Evolutionary conservation across 2,329 filamentous ascomycete genomes (phyloP), one percentile per base, ranked within the genome.

Genomic region (Lachnellula arida): DNA sequence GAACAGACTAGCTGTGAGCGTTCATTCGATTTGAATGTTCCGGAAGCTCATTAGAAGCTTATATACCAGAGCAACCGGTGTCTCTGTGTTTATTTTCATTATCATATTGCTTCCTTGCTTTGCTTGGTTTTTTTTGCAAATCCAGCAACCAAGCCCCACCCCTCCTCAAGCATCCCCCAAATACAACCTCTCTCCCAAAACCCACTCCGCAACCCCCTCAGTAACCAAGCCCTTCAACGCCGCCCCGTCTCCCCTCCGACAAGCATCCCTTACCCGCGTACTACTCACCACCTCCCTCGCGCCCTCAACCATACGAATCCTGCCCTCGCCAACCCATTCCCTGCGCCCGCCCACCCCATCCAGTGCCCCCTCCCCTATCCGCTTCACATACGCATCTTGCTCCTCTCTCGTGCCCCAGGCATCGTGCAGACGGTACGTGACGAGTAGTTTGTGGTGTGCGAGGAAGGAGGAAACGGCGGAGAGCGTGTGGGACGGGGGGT

Each of bases 381-480:
- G 67, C 34, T 75, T 68, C 17, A 89, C 63, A 68, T 84, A 88
- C 8, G 60, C 70, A 48, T 71, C 62, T 71, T 89, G 85, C 55
- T 78, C 76, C 57, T 73, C 75, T 25, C 74, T 77, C 44, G 69
- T 74, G 1, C 85, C 87, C 78, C 84, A 88, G 44, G 78, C 77
- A 23, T 79, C 80, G 50, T 81, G 80, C 1, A 82, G 76, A 46
- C 89, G 76, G 68, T 85, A 78, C 49, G 81, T 86, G 1, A 91
- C 84, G 12, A 82, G 75, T 51, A 92, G 70, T 54, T 76, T 75
- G 52, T 89, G 81, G 12, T 76, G 76, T 1, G 74, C 72, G 60
- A 92, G 85, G 66, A 91, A 88, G 0, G 83, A 82, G 1, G 74
- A 74, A 2, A 93, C 74, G 0, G 81, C 80, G 0, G 70, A 71